Evolutionary conservation across 2,329 filamentous ascomycete species (phyloP).

Genomic region (Fusarium dimerum): DNA sequence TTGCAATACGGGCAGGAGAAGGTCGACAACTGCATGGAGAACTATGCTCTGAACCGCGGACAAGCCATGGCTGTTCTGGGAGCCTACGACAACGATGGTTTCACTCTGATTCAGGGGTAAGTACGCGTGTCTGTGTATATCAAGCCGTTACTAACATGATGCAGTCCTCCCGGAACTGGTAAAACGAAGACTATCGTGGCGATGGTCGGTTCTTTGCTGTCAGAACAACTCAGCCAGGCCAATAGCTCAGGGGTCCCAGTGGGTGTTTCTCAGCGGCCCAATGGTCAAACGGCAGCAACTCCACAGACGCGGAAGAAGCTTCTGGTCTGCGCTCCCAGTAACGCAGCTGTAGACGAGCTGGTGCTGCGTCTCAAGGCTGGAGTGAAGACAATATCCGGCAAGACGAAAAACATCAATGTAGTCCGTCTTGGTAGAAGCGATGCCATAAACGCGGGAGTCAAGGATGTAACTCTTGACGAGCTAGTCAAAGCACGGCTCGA

Average conservation of each 20-base stretch:
- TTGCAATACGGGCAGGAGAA: constrained; percentile 77
- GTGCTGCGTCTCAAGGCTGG: constrained; percentile 90
- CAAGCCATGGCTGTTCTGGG: constrained; percentile 92
- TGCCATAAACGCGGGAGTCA: constrained; percentile 85
- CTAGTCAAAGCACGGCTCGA: constrained; percentile 76
- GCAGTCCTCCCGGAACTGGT: constrained; percentile 86
- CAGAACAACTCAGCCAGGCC: constrained; percentile 38
- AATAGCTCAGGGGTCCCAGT: constrained; percentile 35
- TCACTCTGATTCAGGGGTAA: constrained; percentile 90
- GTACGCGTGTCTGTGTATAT: constrained; percentile 20
- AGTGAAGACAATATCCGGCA: constrained; percentile 74
- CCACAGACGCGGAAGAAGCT: constrained; percentile 69
- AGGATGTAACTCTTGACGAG: constrained; percentile 91
- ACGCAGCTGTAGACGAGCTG: constrained; percentile 94
- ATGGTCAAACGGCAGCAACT: constrained; percentile 16
- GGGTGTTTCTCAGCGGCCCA: constrained; percentile 32
- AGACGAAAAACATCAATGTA: constrained; percentile 76
- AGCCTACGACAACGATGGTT: constrained; percentile 92
- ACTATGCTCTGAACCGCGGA: constrained; percentile 82
- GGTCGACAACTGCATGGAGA: constrained; percentile 67
- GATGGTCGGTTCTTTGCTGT: constrained; percentile 81
- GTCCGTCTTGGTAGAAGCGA: constrained; percentile 89
- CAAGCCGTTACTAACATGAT: constrained; percentile 31
- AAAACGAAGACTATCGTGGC: constrained; percentile 99
- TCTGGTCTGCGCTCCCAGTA: constrained; percentile 96